A percentile compares a stretch with the other conserved stretches of the same genome.
Evolutionary conservation across 495 filamentous ascomycete genomes (phyloP).

Genomic region (Bathelium albidoporum): DNA sequence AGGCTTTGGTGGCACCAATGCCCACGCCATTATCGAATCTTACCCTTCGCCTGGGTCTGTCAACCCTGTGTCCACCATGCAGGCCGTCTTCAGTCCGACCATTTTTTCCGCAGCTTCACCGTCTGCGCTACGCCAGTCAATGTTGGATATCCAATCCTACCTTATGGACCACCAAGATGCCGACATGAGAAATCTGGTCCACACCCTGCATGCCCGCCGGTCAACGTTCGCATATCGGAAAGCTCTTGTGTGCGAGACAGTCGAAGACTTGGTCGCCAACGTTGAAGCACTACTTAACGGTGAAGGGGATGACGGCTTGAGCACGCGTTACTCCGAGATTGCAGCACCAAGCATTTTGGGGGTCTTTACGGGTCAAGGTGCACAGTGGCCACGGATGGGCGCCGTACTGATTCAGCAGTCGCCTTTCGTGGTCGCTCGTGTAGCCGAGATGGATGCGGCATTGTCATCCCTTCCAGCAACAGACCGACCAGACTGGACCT

Average conservation of each 20-base stretch:
- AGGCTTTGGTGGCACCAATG: slow-evolving; percentile 43
- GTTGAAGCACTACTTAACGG: neutral
- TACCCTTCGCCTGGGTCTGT: neutral
- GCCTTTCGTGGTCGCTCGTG: slow-evolving; percentile 25
- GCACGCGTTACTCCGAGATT: neutral
- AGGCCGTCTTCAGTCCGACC: neutral
- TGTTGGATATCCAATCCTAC: neutral
- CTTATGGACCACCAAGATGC: neutral
- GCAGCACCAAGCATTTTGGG: neutral
- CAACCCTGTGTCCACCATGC: too few relatives aligned
- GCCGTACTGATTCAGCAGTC: slow-evolving; percentile 17
- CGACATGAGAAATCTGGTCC: neutral
- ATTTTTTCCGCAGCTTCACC: neutral
- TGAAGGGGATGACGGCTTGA: neutral
- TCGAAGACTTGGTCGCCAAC: neutral
- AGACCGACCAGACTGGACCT: slow-evolving; percentile 37
- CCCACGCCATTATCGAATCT: slow-evolving; percentile 35
- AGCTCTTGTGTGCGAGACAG: neutral
- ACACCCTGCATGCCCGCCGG: neutral
- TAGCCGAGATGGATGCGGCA: slow-evolving; percentile 20
- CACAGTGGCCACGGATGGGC: slow-evolving; percentile 57
- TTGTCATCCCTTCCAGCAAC: slow-evolving; percentile 20
- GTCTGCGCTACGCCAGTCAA: neutral
- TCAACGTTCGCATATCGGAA: neutral
- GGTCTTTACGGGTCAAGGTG: slow-evolving; percentile 54